Evolutionary conservation across 768 basidiomycete species (phyloP).

Genomic region (Sarcomyxa edulis): DNA sequence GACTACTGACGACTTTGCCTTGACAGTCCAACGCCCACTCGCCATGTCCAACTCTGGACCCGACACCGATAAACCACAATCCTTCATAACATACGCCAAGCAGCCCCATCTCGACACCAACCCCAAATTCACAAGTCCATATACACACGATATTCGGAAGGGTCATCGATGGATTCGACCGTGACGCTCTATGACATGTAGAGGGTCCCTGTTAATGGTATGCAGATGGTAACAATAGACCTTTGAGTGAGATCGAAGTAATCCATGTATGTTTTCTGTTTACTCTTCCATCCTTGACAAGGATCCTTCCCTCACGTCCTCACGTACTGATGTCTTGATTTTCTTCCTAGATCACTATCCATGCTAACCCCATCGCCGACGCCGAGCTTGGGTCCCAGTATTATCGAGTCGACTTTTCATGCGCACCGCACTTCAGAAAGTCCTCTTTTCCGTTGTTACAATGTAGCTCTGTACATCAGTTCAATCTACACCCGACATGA

Average conservation of each 20-base stretch:
- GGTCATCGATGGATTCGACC: slow-evolving; percentile 98
- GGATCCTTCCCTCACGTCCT: slow-evolving; percentile 7
- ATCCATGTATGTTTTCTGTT: slow-evolving; percentile 51
- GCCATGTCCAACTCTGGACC: slow-evolving; percentile 98
- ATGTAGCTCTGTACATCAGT: too few species aligned
- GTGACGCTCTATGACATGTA: slow-evolving; percentile 94
- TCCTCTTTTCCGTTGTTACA: too few species aligned
- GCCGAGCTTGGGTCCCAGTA: slow-evolving; percentile 39
- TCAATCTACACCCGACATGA: too few species aligned
- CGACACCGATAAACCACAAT: slow-evolving; percentile 90
- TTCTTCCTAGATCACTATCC: slow-evolving; percentile 76
- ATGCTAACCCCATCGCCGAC: slow-evolving; percentile 94
- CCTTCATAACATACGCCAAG: slow-evolving; percentile 88
- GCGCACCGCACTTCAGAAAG: too few species aligned
- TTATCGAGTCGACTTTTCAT: too few species aligned
- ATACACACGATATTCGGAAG: slow-evolving; percentile 92
- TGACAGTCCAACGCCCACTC: slow-evolving; percentile 86
- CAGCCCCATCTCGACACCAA: slow-evolving; percentile 93
- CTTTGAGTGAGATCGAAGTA: slow-evolving; percentile 80
- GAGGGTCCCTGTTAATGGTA: slow-evolving; percentile 80
- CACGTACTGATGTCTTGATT: too few species aligned
- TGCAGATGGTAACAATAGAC: slow-evolving; percentile 91
- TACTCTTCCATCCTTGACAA: not conserved
- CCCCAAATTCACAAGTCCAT: too few species aligned
- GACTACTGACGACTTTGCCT: too few species aligned